These are phyloP conservation scores for Kodamaea kakaduensis DNA, from an alignment of 805 yeast genomes.

Conservation along the genomic window DNA sequence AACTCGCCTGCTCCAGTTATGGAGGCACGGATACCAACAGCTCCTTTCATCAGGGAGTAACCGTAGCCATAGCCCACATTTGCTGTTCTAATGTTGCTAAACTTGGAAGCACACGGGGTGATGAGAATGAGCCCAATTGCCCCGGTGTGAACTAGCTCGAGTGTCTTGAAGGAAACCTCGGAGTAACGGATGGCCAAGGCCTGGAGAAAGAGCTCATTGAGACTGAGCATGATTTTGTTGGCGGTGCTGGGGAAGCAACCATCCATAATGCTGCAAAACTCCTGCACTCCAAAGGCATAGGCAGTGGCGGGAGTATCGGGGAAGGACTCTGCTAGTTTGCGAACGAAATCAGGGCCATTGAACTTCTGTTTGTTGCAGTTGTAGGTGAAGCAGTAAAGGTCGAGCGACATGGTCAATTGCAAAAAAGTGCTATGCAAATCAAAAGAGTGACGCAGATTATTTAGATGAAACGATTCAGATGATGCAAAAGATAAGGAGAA, in stretches of 20 bases:
- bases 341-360: conserved; percentile 26
- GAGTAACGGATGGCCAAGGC: conserved; percentile 33
- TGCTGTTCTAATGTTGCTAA: conserved; percentile 24
- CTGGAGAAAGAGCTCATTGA: conserved; percentile 33
- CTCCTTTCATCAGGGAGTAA: conserved; percentile 71
- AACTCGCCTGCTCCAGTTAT: conserved; percentile 32
- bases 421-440: too few relatives aligned
- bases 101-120: conserved; percentile 38
- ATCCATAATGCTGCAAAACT: conserved; percentile 53
- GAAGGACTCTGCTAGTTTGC: conserved; percentile 23
- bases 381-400: conserved; percentile 43
- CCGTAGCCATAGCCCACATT: conserved; percentile 52
- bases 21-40: conserved; percentile 54
- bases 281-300: conserved; percentile 65
- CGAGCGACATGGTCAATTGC: conserved; percentile 4
- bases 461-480: too few relatives aligned
- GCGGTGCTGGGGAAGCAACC: conserved; percentile 44
- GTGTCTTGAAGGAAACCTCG: conserved; percentile 35
- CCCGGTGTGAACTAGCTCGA: conserved; percentile 48
- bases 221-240: conserved; percentile 29
- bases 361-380: conserved; percentile 52
- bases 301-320: conserved; percentile 40
- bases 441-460: too few relatives aligned
- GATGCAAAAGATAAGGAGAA: too few relatives aligned
- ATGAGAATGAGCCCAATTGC: conserved; percentile 54